A percentile compares a stretch with the other conserved stretches of the same genome.
phyloP scores from a whole-genome alignment of 1,284 basidiomycete species.

The Cerrena zonata region DNA sequence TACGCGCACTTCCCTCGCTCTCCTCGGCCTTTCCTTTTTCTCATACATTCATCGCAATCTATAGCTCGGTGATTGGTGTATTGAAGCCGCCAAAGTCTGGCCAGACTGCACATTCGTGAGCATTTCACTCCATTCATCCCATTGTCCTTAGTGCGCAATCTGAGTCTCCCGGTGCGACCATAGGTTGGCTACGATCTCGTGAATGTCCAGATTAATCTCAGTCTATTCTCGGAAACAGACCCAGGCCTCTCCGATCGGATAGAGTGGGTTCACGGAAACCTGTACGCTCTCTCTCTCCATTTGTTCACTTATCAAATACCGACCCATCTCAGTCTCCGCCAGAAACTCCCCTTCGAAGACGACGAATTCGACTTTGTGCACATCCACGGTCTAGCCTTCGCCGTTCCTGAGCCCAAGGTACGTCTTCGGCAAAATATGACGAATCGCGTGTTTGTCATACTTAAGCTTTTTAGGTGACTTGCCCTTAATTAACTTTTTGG shows the following conservation, averaged over 20 bases:
- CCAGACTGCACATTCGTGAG: constrained; percentile 59
- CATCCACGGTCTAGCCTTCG: constrained; percentile 55
- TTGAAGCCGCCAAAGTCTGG: constrained; percentile 71
- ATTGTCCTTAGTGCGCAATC: no score
- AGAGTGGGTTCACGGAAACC: constrained; percentile 69
- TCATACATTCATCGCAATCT: constrained; percentile 3
- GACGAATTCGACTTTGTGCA: constrained; percentile 76
- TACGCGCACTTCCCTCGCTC: constrained; percentile 29
- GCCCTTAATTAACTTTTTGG: constrained; percentile 8
- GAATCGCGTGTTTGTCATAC: constrained; percentile 30
- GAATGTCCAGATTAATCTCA: constrained; percentile 57
- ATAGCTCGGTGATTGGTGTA: constrained; percentile 64
- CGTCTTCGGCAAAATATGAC: background rate
- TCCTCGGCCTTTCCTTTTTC: constrained; percentile 1
- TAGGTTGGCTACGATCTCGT: constrained; percentile 74
- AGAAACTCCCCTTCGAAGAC: constrained; percentile 69
- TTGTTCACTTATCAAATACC: background rate
- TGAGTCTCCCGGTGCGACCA: no score
- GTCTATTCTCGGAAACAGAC: constrained; percentile 35
- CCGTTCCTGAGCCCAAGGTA: constrained; percentile 67
- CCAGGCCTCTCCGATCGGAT: constrained; percentile 48
- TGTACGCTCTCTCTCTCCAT: constrained; percentile 39
- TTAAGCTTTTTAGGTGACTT: background rate
- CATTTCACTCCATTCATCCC: constrained; percentile 15
- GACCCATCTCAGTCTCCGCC: constrained; percentile 50